A percentile compares a stretch with the other conserved stretches of the same genome.
These are phyloP conservation scores for Phytophthora lateralis DNA, from an alignment of 352 stramenopile species.

Conservation along the genomic window DNA sequence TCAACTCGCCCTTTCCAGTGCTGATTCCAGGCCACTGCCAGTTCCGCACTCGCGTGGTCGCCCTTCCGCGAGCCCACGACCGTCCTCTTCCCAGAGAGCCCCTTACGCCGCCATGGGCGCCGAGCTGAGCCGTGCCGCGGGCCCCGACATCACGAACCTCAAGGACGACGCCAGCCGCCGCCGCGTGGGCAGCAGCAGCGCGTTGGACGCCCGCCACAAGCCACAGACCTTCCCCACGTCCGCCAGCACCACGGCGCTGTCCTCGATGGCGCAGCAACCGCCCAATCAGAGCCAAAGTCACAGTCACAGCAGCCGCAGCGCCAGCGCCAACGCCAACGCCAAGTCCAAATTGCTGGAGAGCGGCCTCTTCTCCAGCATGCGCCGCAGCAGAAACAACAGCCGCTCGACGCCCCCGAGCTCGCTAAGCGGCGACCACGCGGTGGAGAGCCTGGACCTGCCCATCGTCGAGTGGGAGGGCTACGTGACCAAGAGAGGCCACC, in stretches of 20 bases:
- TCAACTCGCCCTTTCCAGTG: not conserved
- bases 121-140: constrained; percentile 61
- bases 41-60: constrained; percentile 24
- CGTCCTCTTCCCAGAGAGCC: not conserved
- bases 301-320: constrained; percentile 42
- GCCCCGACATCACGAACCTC: constrained; percentile 37
- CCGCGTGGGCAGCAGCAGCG: constrained; percentile 71
- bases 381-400: constrained; percentile 49
- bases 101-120: constrained; percentile 52
- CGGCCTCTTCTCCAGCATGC: constrained; percentile 62
- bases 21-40: constrained; percentile 15
- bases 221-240: constrained; percentile 46
- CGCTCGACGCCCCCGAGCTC: constrained; percentile 25
- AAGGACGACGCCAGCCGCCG: constrained; percentile 46
- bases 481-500: constrained; percentile 88
- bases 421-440: constrained; percentile 46
- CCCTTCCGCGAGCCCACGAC: constrained; percentile 19
- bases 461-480: constrained; percentile 91
- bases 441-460: constrained; percentile 86
- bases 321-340: constrained; percentile 48
- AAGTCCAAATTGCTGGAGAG: constrained; percentile 51
- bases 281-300: not conserved
- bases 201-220: constrained; percentile 45
- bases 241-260: constrained; percentile 62
- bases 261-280: constrained; percentile 38